These are phyloP conservation scores for Pyrrhoderma noxium DNA, from an alignment of 1,284 basidiomycete genomes.

Conservation along the genomic window DNA sequence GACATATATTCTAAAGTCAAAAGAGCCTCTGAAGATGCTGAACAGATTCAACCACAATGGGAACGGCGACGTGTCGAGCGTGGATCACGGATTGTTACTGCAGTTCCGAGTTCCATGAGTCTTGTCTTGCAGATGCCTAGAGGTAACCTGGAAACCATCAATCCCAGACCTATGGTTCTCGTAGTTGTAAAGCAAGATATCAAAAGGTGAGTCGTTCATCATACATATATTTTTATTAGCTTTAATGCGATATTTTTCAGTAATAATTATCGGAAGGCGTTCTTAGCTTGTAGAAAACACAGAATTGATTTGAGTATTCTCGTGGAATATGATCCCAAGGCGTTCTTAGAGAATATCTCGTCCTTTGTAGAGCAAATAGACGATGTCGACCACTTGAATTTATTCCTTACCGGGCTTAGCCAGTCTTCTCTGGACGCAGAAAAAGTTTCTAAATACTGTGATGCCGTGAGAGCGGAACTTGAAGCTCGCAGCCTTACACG, in stretches of 20 bases:
- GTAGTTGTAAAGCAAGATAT: constrained; percentile 73
- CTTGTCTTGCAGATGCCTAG: constrained; percentile 96
- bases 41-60: constrained; percentile 39
- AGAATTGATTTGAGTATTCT: constrained; percentile 88
- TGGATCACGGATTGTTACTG: constrained; percentile 79
- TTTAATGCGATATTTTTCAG: constrained; percentile 29
- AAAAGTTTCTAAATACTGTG: constrained; percentile 70
- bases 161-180: constrained; percentile 87
- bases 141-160: constrained; percentile 94
- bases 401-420: constrained; percentile 85
- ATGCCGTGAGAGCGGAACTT: constrained; percentile 68
- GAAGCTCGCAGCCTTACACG: constrained; percentile 65
- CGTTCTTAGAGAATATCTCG: constrained; percentile 60
- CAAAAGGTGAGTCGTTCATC: constrained; percentile 45
- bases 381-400: constrained; percentile 88
- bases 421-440: constrained; percentile 47
- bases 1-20: constrained; percentile 21
- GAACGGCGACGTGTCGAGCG: constrained; percentile 78
- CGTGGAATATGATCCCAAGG: constrained; percentile 67
- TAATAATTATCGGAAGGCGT: constrained; percentile 75
- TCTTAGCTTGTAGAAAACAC: constrained; percentile 88
- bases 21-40: constrained; percentile 24
- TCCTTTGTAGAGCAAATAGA: constrained; percentile 79
- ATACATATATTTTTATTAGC: neutral
- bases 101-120: constrained; percentile 81